Conservation (phyloP, 306 rosid species). For the Spatholobus suberectus region DNA sequence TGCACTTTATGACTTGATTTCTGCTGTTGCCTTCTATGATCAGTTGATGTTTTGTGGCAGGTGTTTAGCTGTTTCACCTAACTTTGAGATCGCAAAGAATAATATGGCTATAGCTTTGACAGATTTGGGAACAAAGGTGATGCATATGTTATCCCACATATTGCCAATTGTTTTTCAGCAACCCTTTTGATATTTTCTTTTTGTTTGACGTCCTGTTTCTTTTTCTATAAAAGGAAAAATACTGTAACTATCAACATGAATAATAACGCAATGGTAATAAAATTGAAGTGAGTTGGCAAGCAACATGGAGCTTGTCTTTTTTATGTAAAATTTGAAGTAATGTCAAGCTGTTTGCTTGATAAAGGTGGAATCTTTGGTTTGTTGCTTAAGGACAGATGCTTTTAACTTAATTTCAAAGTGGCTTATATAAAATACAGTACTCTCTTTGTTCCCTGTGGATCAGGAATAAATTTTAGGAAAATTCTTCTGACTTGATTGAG, state of each 20-base stretch:
- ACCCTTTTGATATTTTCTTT: neutral
- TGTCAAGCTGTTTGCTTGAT: neutral
- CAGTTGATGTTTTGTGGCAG: slow-evolving; percentile 57
- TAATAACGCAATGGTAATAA: slow-evolving; percentile 20
- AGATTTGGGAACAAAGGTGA: slow-evolving; percentile 98
- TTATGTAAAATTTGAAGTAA: neutral
- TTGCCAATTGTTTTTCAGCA: neutral
- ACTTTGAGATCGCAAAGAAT: slow-evolving; percentile 98
- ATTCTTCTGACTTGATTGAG: neutral
- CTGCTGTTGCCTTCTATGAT: slow-evolving; percentile 25
- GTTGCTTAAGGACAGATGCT: neutral
- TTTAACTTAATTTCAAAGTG: slow-evolving; percentile 12
- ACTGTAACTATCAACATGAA: neutral
- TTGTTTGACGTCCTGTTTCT: neutral
- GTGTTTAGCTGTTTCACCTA: slow-evolving; percentile 97
- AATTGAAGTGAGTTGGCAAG: slow-evolving; percentile 26
- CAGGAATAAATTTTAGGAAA: neutral
- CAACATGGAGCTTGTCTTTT: neutral
- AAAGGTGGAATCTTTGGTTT: neutral
- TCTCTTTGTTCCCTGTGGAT: neutral
- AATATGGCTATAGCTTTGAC: slow-evolving; percentile 99
- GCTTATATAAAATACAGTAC: neutral
- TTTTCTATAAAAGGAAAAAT: neutral
- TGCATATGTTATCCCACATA: neutral
- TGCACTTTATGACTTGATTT: neutral